Evolutionary conservation across 345 rosid species (phyloP).

Genomic region (Hibiscus tridactylites): DNA sequence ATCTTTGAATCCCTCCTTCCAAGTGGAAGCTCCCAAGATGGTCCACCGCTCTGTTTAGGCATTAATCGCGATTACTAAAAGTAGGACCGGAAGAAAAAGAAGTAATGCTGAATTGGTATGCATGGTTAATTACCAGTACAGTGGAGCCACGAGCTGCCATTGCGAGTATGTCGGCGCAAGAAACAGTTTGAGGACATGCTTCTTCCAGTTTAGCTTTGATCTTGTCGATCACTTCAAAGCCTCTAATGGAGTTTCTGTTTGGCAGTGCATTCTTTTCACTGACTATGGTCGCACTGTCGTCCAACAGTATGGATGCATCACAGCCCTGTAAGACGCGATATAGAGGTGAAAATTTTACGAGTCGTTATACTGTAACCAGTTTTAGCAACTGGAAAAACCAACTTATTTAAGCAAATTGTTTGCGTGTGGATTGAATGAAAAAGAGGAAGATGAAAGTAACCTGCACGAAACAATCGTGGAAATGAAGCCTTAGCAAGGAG

Average conservation of each 20-base stretch:
- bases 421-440: background rate
- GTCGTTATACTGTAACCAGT: background rate
- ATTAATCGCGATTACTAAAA: background rate
- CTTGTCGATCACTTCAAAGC: constrained; percentile 78
- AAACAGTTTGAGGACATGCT: constrained; percentile 71
- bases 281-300: constrained; percentile 41
- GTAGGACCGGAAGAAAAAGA: constrained; percentile 16
- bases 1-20: constrained; percentile 82
- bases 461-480: constrained; percentile 90
- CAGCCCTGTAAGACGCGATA: constrained; percentile 51
- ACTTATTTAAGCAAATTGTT: no score
- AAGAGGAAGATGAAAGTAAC: constrained; percentile 21
- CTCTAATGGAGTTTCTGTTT: constrained; percentile 76
- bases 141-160: constrained; percentile 79
- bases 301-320: constrained; percentile 84
- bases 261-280: constrained; percentile 79
- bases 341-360: background rate
- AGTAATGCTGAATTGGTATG: background rate
- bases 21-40: constrained; percentile 76
- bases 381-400: background rate
- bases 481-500: constrained; percentile 85
- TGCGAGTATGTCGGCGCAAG: constrained; percentile 84
- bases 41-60: constrained; percentile 71
- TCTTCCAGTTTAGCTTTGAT: constrained; percentile 72
- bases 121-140: constrained; percentile 37